A percentile compares a stretch with the other conserved stretches of the same genome.
Evolutionary conservation across 192 early-diverging fungal species (phyloP).

Genomic region (Chytriomyces confervae): DNA sequence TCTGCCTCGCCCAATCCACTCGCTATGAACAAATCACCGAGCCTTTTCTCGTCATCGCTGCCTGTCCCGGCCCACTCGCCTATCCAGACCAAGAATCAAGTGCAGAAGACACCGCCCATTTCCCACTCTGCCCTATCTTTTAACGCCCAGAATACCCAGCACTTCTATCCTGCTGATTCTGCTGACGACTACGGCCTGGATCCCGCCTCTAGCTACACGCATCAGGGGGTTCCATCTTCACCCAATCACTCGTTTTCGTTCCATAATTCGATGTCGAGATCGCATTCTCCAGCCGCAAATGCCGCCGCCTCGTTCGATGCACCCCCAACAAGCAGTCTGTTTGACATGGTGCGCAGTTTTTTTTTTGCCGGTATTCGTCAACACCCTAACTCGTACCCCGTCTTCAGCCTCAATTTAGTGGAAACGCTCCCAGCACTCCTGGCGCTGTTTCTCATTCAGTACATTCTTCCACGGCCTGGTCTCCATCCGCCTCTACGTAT

Average conservation of each 20-base stretch:
- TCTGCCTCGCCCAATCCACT: not conserved
- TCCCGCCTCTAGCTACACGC: not conserved
- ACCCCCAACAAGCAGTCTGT: conserved; percentile 13
- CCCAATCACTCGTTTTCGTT: not conserved
- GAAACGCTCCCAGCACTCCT: too few species aligned
- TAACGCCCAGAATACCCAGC: too few species aligned
- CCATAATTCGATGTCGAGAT: not conserved
- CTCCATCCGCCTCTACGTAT: too few species aligned
- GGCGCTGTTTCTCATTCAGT: too few species aligned
- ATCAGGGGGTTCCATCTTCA: not conserved
- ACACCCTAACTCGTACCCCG: not conserved
- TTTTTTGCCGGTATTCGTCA: not conserved
- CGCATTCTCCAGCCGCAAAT: not conserved
- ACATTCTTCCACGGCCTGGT: too few species aligned
- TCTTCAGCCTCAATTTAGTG: too few species aligned
- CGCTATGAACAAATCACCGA: too few species aligned
- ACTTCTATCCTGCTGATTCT: not conserved
- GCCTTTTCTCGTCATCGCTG: not conserved
- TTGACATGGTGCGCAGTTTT: conserved; percentile 22
- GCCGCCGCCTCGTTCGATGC: not conserved
- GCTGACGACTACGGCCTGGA: conserved; percentile 3
- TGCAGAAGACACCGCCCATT: too few species aligned
- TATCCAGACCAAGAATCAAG: too few species aligned
- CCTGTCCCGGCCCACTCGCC: not conserved
- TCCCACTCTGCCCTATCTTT: too few species aligned